These are phyloP conservation scores for Somion occarium DNA, from an alignment of 1,284 basidiomycete genomes.

Conservation along the genomic window DNA sequence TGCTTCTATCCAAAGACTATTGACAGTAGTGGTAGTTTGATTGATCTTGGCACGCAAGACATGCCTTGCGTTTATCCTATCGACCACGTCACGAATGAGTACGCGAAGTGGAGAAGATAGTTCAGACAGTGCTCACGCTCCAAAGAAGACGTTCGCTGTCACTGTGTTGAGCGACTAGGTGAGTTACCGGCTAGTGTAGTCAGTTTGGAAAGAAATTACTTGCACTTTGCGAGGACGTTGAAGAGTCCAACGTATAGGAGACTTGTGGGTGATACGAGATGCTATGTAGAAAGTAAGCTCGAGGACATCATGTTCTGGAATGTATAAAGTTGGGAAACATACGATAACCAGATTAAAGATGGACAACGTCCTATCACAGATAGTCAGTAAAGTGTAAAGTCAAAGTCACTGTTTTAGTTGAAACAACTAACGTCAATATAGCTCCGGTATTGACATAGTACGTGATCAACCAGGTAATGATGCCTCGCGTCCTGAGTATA, in stretches of 20 bases:
- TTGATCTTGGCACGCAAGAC: too few species aligned
- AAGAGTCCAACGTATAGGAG: not conserved
- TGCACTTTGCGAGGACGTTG: not conserved
- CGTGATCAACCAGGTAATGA: not conserved
- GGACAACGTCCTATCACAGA: not conserved
- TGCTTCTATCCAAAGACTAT: too few species aligned
- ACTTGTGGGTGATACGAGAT: not conserved
- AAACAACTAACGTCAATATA: not conserved
- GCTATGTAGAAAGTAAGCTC: not conserved
- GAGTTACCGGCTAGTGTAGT: too few species aligned
- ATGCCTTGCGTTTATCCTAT: too few species aligned
- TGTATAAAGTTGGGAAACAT: not conserved
- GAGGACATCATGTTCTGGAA: not conserved
- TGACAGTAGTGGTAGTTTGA: too few species aligned
- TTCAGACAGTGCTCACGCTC: too few species aligned
- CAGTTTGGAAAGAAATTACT: not conserved
- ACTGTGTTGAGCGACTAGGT: too few species aligned
- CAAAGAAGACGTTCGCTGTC: too few species aligned
- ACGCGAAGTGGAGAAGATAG: too few species aligned
- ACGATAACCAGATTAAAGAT: not conserved
- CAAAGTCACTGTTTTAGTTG: not conserved
- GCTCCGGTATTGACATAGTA: not conserved
- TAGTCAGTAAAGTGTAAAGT: not conserved
- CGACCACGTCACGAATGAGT: too few species aligned
- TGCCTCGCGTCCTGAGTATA: not conserved